Evolutionary conservation across 768 basidiomycete species (phyloP), one percentile per base, ranked within the genome.

Genomic region (Coprinellus aureogranulatus): DNA sequence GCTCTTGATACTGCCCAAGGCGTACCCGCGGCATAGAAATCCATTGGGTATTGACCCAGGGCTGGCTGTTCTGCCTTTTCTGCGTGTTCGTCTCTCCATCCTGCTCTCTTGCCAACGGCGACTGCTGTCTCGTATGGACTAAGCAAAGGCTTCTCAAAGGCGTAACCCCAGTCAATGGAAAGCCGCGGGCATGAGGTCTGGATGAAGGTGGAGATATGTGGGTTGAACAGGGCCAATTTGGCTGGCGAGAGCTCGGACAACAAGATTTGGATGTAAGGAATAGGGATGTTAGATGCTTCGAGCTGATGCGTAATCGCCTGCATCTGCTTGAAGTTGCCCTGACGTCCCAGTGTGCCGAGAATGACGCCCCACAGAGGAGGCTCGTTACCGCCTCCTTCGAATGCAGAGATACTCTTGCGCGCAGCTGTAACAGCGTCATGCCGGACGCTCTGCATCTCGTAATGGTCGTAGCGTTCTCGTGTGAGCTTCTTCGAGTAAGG

Each of bases 161-260:
- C 97, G 67, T 95, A 95, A 3, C 97, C 97, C 97, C 97, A 99
- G 68, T 99, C 97, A 57, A 98, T 98, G 18, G 92, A 94, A 53
- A 99, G 76, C 25, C 97, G 86, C 2, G 97, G 97, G 70, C 97
- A 98, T 0, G 94, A 92, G 1, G 97, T 99, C 69, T 98, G 97
- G 18, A 98, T 84, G 69, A 98, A 98, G 0, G 90, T 86, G 2
- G 91, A 87, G 62, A 98, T 81, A 59, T 93, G 84, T 0, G 86
- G 84, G 46, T 81, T 78, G 70, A 99, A 90, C 2, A 98, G 77
- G 3, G 90, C 80, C 30, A 98, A 81, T 68, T 98, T 99, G 3
- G 91, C 88, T 0, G 97, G 97, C 0, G 94, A 97, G n/a, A 98
- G 79, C 69, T 99, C 97, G 8, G 97, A 98, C 45, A 99, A 82